These are phyloP conservation scores for Colletotrichum sansevieriae DNA, from an alignment of 2,329 filamentous ascomycete genomes.

Conservation along the genomic window DNA sequence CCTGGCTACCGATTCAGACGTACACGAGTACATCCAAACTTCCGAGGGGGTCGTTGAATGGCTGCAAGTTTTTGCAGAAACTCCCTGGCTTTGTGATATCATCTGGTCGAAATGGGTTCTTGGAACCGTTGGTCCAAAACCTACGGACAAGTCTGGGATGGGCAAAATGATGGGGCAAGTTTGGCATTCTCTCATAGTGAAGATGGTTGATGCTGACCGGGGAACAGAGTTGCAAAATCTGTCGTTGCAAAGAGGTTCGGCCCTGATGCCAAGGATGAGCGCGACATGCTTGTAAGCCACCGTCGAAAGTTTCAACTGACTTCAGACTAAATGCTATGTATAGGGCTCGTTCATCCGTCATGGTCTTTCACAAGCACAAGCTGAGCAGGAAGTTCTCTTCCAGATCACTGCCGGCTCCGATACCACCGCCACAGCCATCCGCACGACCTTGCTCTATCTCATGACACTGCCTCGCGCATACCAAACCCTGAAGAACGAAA, in stretches of 20 bases:
- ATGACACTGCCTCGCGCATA: conserved; percentile 60
- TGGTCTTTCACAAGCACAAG: conserved; percentile 45
- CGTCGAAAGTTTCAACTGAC: too few species aligned
- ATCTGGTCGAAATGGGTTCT: conserved; percentile 47
- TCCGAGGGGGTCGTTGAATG: conserved; percentile 53
- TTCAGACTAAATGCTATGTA: neutral
- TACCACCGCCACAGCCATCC: conserved; percentile 64
- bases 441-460: conserved; percentile 62
- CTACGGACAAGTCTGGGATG: conserved; percentile 36
- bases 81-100: conserved; percentile 41
- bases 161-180: conserved; percentile 42
- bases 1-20: conserved; percentile 56
- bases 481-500: conserved; percentile 58
- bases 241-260: conserved; percentile 49
- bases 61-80: conserved; percentile 54
- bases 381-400: conserved; percentile 50
- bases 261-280: conserved; percentile 45
- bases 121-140: conserved; percentile 43
- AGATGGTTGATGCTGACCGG: neutral
- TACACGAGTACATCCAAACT: conserved; percentile 57
- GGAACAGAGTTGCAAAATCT: conserved; percentile 50
- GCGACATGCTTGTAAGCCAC: conserved; percentile 51
- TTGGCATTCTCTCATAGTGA: conserved; percentile 39
- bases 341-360: conserved; percentile 57
- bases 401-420: conserved; percentile 57